A percentile compares a stretch with the other conserved stretches of the same genome.
Evolutionary conservation across 345 rosid species (phyloP).

Genomic region (Excoecaria agallocha): DNA sequence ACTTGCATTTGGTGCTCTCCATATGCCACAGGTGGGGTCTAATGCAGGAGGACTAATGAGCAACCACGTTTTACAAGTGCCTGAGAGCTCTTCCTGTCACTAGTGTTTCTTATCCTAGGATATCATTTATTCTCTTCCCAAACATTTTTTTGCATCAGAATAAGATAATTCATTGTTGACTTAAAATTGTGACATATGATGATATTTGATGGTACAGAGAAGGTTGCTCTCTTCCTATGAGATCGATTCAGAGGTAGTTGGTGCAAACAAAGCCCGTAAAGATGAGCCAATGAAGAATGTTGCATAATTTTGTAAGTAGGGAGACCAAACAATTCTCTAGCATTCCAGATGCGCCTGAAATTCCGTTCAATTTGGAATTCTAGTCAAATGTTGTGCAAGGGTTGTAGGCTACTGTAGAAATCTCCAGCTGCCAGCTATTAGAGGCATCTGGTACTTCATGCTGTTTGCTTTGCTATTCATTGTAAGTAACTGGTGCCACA

Average conservation of each 20-base stretch:
- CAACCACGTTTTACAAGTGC: background rate
- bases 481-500: slow-evolving; percentile 9
- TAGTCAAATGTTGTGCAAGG: background rate
- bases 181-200: background rate
- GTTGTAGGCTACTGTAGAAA: background rate
- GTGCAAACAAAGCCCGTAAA: slow-evolving; percentile 25
- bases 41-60: slow-evolving; percentile 1
- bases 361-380: background rate
- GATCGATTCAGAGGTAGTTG: slow-evolving; percentile 40
- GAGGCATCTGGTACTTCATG: slow-evolving; percentile 4
- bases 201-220: slow-evolving; percentile 52
- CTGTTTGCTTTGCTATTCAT: slow-evolving; percentile 7
- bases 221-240: slow-evolving; percentile 72
- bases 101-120: background rate
- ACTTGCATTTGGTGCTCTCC: slow-evolving; percentile 1
- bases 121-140: background rate
- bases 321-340: background rate
- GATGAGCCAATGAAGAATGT: slow-evolving; percentile 34
- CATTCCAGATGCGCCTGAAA: background rate
- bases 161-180: background rate
- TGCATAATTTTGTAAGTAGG: slow-evolving; percentile 29
- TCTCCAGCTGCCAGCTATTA: slow-evolving; percentile 10
- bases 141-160: background rate
- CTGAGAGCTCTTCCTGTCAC: background rate
- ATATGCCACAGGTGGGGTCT: background rate